Evolutionary conservation across 2,329 filamentous ascomycete genomes (phyloP).

Genomic region (Dactylellina drechsleri): DNA sequence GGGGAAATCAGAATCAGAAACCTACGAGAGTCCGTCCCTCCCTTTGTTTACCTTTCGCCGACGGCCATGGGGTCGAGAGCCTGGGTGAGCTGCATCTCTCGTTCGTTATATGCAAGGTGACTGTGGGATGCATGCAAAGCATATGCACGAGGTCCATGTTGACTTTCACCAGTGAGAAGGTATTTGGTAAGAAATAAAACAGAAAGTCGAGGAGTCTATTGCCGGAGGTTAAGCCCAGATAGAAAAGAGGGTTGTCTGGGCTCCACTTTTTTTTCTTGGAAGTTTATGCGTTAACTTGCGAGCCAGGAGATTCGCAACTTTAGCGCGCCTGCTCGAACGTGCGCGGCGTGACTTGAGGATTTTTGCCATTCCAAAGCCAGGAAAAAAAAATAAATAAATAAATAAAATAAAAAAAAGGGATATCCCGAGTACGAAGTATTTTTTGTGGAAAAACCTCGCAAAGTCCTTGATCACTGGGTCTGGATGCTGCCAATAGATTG

Average conservation of each 20-base stretch:
- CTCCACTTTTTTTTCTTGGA: constrained; percentile 54
- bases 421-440: background rate
- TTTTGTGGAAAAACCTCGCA: background rate
- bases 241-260: constrained; percentile 35
- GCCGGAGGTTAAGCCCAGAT: constrained; percentile 44
- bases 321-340: constrained; percentile 55
- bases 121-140: constrained; percentile 55
- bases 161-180: constrained; percentile 52
- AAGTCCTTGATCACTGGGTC: background rate
- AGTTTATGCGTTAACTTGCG: constrained; percentile 48
- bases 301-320: constrained; percentile 54
- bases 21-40: constrained; percentile 10
- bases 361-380: constrained; percentile 30
- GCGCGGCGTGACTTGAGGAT: constrained; percentile 44
- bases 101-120: constrained; percentile 55
- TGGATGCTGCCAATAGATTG: constrained; percentile 31
- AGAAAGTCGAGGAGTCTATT: constrained; percentile 27
- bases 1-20: constrained; percentile 28
- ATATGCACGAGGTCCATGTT: constrained; percentile 55
- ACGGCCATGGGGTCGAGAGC: constrained; percentile 50
- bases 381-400: constrained; percentile 12
- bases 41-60: constrained; percentile 55
- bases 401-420: constrained; percentile 23
- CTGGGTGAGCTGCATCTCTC: constrained; percentile 54
- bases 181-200: constrained; percentile 46